Percentiles rank a stretch among this genome's conserved stretches.
Conservation (phyloP, 768 basidiomycete species). For the Amanita molliuscula region DNA sequence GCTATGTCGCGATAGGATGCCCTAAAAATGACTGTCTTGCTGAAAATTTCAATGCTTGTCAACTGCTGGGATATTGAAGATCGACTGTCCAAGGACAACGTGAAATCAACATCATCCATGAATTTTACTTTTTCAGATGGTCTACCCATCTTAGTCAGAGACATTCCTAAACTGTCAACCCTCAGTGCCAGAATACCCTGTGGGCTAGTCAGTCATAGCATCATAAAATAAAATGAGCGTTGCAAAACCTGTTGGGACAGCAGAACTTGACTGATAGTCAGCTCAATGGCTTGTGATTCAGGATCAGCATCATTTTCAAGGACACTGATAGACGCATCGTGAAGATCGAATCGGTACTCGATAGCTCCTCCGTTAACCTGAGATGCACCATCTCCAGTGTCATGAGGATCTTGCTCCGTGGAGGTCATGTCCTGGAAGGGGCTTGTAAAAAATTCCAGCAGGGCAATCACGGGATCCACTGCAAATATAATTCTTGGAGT, state of each 20-base stretch:
- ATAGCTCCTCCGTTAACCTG: conserved; percentile 13
- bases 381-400: neutral
- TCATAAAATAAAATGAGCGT: neutral
- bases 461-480: conserved; percentile 79
- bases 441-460: conserved; percentile 77
- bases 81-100: conserved; percentile 81
- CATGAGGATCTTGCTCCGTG: neutral
- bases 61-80: conserved; percentile 57
- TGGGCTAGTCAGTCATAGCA: conserved; percentile 3
- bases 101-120: conserved; percentile 85
- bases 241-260: conserved; percentile 75
- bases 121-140: conserved; percentile 79
- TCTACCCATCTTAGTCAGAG: conserved; percentile 79
- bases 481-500: conserved; percentile 90
- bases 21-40: conserved; percentile 81
- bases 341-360: conserved; percentile 78
- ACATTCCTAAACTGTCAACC: conserved; percentile 84
- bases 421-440: conserved; percentile 22
- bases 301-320: conserved; percentile 75
- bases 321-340: conserved; percentile 81
- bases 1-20: conserved; percentile 94
- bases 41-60: conserved; percentile 73
- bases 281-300: conserved; percentile 77
- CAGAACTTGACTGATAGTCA: conserved; percentile 77
- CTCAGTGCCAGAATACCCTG: conserved; percentile 78